These are phyloP conservation scores for Tetramitus jugosus DNA, from an alignment of 208 protist species.

Conservation along the genomic window DNA sequence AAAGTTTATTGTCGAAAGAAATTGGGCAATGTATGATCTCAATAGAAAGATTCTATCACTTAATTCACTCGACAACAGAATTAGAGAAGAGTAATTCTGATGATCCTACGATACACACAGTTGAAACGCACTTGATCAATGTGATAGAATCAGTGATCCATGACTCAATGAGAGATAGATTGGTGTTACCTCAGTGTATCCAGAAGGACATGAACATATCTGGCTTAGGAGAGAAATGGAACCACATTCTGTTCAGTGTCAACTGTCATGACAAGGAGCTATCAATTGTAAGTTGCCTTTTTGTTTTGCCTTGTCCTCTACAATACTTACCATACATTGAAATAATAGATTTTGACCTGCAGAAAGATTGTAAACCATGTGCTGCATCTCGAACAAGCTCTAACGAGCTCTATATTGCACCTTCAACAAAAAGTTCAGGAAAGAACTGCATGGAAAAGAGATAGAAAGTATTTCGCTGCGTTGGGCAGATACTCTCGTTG, in stretches of 20 bases:
- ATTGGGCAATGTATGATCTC: not conserved
- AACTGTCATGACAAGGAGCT: not conserved
- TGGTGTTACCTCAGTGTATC: too few species aligned
- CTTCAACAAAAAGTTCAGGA: not conserved
- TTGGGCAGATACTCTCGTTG: too few species aligned
- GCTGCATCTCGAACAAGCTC: not conserved
- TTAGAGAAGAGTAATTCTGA: not conserved
- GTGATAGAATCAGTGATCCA: not conserved
- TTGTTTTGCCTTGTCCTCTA: too few species aligned
- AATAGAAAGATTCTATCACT: not conserved
- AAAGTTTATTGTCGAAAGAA: not conserved
- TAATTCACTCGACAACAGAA: not conserved
- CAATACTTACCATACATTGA: too few species aligned
- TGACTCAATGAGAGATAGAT: not conserved
- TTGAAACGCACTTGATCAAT: not conserved
- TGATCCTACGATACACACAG: not conserved
- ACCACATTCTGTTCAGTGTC: not conserved
- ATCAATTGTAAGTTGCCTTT: too few species aligned
- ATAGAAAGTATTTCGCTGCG: not conserved
- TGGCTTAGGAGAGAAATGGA: too few species aligned
- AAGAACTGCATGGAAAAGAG: not conserved
- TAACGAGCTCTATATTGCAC: not conserved
- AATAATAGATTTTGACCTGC: not conserved
- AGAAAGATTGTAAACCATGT: not conserved
- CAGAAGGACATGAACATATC: too few species aligned